A percentile compares a stretch with the other conserved stretches of the same genome.
Evolutionary conservation across 1,284 basidiomycete species (phyloP).

Genomic region (Exobasidium rhododendri): DNA sequence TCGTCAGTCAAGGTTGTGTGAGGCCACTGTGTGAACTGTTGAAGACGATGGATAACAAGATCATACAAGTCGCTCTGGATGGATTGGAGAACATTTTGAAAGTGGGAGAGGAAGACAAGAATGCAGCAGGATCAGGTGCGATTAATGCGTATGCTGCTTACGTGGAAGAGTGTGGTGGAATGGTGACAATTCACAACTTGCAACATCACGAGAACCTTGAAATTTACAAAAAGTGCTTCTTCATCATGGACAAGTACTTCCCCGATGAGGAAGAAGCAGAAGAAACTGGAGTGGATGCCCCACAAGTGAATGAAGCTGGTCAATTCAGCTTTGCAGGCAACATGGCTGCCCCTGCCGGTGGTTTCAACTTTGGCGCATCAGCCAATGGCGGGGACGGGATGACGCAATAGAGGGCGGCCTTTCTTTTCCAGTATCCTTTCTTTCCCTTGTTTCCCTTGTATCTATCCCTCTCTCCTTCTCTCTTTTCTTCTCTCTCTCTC

Average conservation of each 20-base stretch:
- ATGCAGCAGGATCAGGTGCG: constrained; percentile 74
- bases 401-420: constrained; percentile 2
- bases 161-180: constrained; percentile 94
- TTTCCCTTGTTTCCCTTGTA: neutral
- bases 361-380: constrained; percentile 42
- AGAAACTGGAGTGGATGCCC: constrained; percentile 68
- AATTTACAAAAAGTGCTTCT: constrained; percentile 99
- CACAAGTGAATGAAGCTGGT: constrained; percentile 80
- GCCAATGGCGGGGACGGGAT: constrained; percentile 8
- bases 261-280: constrained; percentile 58
- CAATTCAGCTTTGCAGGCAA: constrained; percentile 69
- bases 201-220: constrained; percentile 99
- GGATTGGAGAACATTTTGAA: constrained; percentile 98
- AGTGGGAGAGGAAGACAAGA: constrained; percentile 94
- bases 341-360: constrained; percentile 49
- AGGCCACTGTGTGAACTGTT: constrained; percentile 96
- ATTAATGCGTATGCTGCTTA: constrained; percentile 89
- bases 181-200: constrained; percentile 93
- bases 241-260: constrained; percentile 64
- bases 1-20: constrained; percentile 95
- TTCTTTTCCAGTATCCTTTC: neutral
- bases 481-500: no score
- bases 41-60: constrained; percentile 99
- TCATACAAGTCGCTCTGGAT: constrained; percentile 95
- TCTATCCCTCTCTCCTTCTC: neutral